phyloP scores from a whole-genome alignment of 2,329 filamentous ascomycete species.

The Bertia moriformis region DNA sequence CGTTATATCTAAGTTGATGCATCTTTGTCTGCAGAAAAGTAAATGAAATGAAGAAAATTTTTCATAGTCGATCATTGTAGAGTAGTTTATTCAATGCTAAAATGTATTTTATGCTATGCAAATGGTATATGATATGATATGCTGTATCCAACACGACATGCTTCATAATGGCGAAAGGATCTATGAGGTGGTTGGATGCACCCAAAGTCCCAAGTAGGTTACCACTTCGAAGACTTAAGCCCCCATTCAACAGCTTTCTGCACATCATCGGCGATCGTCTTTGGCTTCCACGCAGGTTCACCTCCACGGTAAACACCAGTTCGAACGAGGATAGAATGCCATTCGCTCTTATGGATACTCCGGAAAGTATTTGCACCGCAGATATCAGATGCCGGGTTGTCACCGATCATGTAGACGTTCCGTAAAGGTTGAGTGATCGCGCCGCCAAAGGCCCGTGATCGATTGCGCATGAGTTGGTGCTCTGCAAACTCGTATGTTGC shows the following conservation, averaged over 20 bases:
- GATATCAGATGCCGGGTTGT: conserved; percentile 56
- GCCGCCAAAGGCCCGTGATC: conserved; percentile 9
- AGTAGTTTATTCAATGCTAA: too few species aligned
- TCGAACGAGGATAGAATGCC: conserved; percentile 52
- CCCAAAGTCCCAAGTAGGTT: too few species aligned
- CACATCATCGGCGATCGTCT: conserved; percentile 43
- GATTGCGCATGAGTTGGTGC: conserved; percentile 25
- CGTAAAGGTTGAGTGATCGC: background rate
- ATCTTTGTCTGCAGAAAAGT: too few species aligned
- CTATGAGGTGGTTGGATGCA: too few species aligned
- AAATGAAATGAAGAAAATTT: too few species aligned
- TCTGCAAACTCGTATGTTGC: conserved; percentile 56
- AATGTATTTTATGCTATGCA: too few species aligned
- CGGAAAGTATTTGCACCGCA: conserved; percentile 49
- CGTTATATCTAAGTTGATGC: too few species aligned
- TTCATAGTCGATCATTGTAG: too few species aligned
- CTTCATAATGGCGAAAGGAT: too few species aligned
- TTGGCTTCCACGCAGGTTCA: conserved; percentile 35
- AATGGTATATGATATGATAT: too few species aligned
- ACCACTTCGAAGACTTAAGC: conserved; percentile 12
- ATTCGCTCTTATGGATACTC: conserved; percentile 38
- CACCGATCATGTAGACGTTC: conserved; percentile 61
- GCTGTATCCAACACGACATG: too few species aligned
- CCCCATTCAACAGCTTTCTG: conserved; percentile 51
- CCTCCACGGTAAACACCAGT: conserved; percentile 46